Base-by-base conservation (phyloP, 2,329 filamentous ascomycete genomes). In the Aureobasidium sp. region DNA sequence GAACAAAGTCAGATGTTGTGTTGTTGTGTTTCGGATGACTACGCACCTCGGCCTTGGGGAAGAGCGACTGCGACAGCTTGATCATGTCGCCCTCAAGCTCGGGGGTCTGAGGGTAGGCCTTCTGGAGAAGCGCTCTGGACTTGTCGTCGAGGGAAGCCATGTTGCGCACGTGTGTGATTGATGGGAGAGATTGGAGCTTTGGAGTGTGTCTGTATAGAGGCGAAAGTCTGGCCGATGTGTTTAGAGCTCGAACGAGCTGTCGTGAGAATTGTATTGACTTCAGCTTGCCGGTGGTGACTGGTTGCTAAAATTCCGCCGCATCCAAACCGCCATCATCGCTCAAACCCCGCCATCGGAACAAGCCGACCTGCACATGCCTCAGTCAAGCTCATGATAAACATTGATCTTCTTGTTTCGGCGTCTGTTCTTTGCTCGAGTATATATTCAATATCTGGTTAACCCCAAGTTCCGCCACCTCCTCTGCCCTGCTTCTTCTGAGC, bases 381-480 rank as follows among this genome's bases (percentile, higher is more conserved):
- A 33, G 31, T 33, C 31, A 33, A 11, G 31, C 9, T 33, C 31
- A 33, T 8, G 31, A 33, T 9, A 33, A 33, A 33, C 31, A 33
- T 33, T 33, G 9, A 33, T 33, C 9, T 33, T 12, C 9, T 33
- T 33, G 31, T 33, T 33, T 33, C 31, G 2, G 11, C 11, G 31
- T 12, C 31, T 33, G 31, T 24, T 44, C 19, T 44, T 44, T 24
- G 9, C 14, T 39, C 8, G 12, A 27, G 11, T 22, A 27, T 17
- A 12, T 2, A 7, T 48, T 11, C 7, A 17, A 15, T 42, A 19
- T 29, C 24, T 14, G 1, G 27, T 19, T 35, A 92, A 66, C 89
- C 94, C 94, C 94, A 99, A 9, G 94, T 99, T 3, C 93, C 93
- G 70, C 93, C 93, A 54, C 91, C 94, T 63, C 90, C 88, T 67